Conservation (phyloP, 2,329 filamentous ascomycete genomes). For the Phyllosticta capitalensis region DNA sequence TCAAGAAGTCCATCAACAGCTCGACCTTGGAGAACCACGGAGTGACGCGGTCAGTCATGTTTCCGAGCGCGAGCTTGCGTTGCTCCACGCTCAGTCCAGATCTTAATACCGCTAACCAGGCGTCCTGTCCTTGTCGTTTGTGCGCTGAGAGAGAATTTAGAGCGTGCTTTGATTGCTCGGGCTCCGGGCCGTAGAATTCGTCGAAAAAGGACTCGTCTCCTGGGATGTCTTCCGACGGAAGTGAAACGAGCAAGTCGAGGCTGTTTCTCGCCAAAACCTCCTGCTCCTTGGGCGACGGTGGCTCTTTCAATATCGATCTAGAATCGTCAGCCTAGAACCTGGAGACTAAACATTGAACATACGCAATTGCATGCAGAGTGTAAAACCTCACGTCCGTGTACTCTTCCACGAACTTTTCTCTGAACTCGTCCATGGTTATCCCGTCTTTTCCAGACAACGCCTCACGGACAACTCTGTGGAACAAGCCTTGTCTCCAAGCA, state of each 20-base stretch:
- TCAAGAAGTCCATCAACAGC: constrained; percentile 89
- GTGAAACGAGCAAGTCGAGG: constrained; percentile 34
- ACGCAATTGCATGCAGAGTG: constrained; percentile 67
- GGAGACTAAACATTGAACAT: constrained; percentile 27
- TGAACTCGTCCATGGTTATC: constrained; percentile 47
- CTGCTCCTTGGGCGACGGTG: constrained; percentile 11
- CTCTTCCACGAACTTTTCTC: constrained; percentile 66
- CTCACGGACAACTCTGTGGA: constrained; percentile 57
- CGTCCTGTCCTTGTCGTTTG: constrained; percentile 72
- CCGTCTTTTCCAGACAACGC: not conserved
- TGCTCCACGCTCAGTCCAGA: constrained; percentile 59
- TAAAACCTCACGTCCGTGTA: constrained; percentile 81
- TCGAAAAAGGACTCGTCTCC: constrained; percentile 55
- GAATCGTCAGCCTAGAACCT: not conserved
- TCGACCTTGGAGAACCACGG: constrained; percentile 88
- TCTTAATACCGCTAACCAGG: constrained; percentile 72
- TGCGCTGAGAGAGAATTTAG: constrained; percentile 55
- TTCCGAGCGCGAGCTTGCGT: constrained; percentile 66
- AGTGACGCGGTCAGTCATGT: constrained; percentile 68
- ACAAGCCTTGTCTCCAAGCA: constrained; percentile 58
- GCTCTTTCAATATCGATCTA: constrained; percentile 4
- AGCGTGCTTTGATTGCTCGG: constrained; percentile 56
- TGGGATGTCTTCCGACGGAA: constrained; percentile 63
- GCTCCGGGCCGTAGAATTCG: constrained; percentile 56
- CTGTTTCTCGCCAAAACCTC: constrained; percentile 45